Conservation (phyloP, 1,284 basidiomycete species). For the Heliocybe sulcata region DNA sequence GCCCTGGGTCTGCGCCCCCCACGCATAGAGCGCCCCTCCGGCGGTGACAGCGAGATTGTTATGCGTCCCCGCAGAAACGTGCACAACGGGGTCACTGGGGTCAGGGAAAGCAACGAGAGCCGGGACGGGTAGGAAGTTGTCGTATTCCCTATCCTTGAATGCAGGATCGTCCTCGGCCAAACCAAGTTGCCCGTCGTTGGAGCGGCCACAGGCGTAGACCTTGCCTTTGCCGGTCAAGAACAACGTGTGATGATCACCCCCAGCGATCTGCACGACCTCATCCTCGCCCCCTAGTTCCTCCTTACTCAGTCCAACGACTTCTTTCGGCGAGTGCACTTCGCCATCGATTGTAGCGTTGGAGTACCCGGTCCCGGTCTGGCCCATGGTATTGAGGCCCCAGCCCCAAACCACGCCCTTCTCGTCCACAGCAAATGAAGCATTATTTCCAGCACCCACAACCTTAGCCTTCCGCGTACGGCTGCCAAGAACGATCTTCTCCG, state of each 20-base stretch:
- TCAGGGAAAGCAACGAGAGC: slow-evolving; percentile 65
- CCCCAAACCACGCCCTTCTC: slow-evolving; percentile 78
- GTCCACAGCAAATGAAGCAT: slow-evolving; percentile 88
- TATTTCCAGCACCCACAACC: slow-evolving; percentile 72
- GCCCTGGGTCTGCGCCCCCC: slow-evolving; percentile 78
- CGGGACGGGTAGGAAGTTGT: slow-evolving; percentile 57
- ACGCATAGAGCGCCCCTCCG: slow-evolving; percentile 76
- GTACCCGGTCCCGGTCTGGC: slow-evolving; percentile 56
- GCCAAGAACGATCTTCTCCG: slow-evolving; percentile 76
- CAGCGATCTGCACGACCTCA: slow-evolving; percentile 62
- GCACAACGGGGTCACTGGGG: slow-evolving; percentile 49
- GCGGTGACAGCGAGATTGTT: slow-evolving; percentile 79
- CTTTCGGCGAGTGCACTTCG: slow-evolving; percentile 64
- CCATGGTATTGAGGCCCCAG: slow-evolving; percentile 85
- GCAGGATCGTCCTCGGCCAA: slow-evolving; percentile 52
- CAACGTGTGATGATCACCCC: slow-evolving; percentile 83
- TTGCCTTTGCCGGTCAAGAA: slow-evolving; percentile 82
- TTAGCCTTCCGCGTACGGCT: slow-evolving; percentile 62
- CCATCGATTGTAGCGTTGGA: slow-evolving; percentile 37
- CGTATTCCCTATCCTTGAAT: slow-evolving; percentile 42
- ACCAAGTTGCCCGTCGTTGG: slow-evolving; percentile 76
- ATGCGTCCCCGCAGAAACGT: slow-evolving; percentile 72
- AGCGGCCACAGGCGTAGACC: slow-evolving; percentile 79
- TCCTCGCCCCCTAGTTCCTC: slow-evolving; percentile 56
- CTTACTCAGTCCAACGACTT: slow-evolving; percentile 62